Conservation (phyloP, 805 yeast genomes). For the Spencermartinsiella europaea region DNA sequence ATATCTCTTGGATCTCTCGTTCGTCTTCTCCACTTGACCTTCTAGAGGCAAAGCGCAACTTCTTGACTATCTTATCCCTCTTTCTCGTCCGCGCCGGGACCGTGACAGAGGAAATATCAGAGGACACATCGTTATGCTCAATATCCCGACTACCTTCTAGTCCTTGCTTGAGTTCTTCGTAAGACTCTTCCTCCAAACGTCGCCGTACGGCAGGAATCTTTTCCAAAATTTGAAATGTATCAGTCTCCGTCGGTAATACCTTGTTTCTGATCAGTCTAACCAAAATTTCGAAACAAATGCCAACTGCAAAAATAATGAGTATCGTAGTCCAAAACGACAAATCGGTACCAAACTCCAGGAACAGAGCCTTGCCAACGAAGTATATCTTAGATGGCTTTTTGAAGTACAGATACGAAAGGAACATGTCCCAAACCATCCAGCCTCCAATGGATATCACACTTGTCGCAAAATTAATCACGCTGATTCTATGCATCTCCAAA, state of each 20-base stretch:
- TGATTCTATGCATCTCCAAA: constrained; percentile 69
- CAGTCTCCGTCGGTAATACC: constrained; percentile 68
- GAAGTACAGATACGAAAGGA: constrained; percentile 66
- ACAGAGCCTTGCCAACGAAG: constrained; percentile 66
- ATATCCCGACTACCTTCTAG: constrained; percentile 10
- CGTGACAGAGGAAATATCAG: not conserved
- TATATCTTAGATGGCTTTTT: constrained; percentile 51
- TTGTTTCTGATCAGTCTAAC: constrained; percentile 52
- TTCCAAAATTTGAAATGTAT: constrained; percentile 72
- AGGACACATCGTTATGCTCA: not conserved
- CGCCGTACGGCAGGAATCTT: constrained; percentile 60
- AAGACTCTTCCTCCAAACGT: constrained; percentile 68
- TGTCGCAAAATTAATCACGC: constrained; percentile 62
- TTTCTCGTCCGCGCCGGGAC: not conserved
- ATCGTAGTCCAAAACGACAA: constrained; percentile 82
- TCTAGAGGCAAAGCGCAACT: constrained; percentile 25
- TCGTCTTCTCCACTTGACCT: constrained; percentile 30
- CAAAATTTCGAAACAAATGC: constrained; percentile 62
- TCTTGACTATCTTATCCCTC: constrained; percentile 21
- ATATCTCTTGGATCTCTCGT: constrained; percentile 33
- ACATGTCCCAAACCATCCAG: constrained; percentile 77
- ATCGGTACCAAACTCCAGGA: constrained; percentile 70
- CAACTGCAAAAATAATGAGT: constrained; percentile 50
- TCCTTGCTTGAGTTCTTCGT: constrained; percentile 46
- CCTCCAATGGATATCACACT: constrained; percentile 72